phyloP scores from a whole-genome alignment of 2,329 filamentous ascomycete species.

The Thielaviopsis euricoi region DNA sequence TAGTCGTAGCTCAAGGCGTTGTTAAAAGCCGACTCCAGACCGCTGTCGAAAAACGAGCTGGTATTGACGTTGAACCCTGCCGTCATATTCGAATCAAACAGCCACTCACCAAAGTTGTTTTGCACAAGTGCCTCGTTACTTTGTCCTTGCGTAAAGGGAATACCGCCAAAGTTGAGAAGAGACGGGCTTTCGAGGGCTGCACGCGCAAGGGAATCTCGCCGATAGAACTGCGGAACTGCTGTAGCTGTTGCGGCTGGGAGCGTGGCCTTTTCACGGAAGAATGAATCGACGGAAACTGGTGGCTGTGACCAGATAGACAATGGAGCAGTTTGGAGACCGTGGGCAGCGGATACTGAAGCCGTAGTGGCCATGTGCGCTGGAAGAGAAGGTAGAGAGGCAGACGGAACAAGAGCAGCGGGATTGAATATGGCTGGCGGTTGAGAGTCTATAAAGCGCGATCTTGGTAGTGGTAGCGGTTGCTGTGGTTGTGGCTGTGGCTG shows the following conservation, averaged over 20 bases:
- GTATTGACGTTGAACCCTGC: conserved; percentile 26
- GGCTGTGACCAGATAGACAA: background rate
- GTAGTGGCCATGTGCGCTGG: background rate
- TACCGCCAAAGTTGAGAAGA: conserved; percentile 16
- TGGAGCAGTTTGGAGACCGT: background rate
- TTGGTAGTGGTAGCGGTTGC: background rate
- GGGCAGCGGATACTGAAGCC: background rate
- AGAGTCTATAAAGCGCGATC: background rate
- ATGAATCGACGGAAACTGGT: background rate
- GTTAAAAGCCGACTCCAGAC: conserved; percentile 34
- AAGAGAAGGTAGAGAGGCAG: background rate
- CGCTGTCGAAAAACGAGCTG: conserved; percentile 31
- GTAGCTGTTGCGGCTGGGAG: background rate
- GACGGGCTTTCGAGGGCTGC: background rate
- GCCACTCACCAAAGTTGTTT: conserved; percentile 33
- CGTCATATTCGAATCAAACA: conserved; percentile 29
- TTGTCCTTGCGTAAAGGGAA: conserved; percentile 19
- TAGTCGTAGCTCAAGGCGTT: conserved; percentile 35
- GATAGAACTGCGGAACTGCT: background rate
- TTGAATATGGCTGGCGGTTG: background rate
- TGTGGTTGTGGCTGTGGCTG: background rate
- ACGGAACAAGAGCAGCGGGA: background rate
- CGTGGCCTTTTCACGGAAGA: background rate
- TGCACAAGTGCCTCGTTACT: background rate
- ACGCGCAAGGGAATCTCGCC: background rate